Percentiles rank a stretch among this genome's conserved stretches.
Conservation (phyloP, 1,284 basidiomycete genomes). For the Singerocomus inundabilis region DNA sequence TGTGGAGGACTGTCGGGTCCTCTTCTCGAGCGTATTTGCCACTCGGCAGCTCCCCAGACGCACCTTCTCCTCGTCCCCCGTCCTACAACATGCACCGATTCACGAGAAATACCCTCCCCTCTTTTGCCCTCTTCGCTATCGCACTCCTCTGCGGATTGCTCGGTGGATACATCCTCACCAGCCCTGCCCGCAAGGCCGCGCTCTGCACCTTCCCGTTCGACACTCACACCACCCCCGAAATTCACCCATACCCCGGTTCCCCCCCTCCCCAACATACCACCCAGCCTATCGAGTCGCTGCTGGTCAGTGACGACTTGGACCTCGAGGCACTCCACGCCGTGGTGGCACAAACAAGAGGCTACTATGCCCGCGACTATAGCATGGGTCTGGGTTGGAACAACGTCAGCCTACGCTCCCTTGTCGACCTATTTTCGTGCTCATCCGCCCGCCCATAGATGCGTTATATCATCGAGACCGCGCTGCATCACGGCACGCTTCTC, state of each 20-base stretch:
- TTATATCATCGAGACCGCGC: slow-evolving; percentile 41
- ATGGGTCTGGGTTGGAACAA: slow-evolving; percentile 36
- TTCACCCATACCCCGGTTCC: not conserved
- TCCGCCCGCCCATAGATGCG: slow-evolving; percentile 33
- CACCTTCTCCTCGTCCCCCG: slow-evolving; percentile 2
- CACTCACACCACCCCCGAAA: not conserved
- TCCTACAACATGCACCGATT: slow-evolving; percentile 20
- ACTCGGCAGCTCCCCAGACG: slow-evolving; percentile 11
- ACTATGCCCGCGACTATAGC: slow-evolving; percentile 35
- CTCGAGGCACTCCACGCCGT: slow-evolving; percentile 24
- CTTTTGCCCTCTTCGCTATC: slow-evolving; percentile 18
- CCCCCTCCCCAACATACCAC: not conserved
- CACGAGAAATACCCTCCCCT: slow-evolving; percentile 13
- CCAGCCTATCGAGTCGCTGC: slow-evolving; percentile 8
- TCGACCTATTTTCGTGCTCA: slow-evolving; percentile 10
- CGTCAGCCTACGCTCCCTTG: slow-evolving; percentile 18
- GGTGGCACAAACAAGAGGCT: slow-evolving; percentile 26
- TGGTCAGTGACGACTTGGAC: slow-evolving; percentile 20
- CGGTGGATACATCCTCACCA: slow-evolving; percentile 27
- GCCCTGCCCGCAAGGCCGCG: slow-evolving; percentile 14
- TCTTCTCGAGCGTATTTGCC: slow-evolving; percentile 21
- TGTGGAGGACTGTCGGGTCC: slow-evolving; percentile 12
- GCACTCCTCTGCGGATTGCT: slow-evolving; percentile 28
- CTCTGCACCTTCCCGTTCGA: slow-evolving; percentile 24
- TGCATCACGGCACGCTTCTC: slow-evolving; percentile 38